Base-by-base conservation (phyloP, 2,329 filamentous ascomycete species). In the Penicillium sp. region DNA sequence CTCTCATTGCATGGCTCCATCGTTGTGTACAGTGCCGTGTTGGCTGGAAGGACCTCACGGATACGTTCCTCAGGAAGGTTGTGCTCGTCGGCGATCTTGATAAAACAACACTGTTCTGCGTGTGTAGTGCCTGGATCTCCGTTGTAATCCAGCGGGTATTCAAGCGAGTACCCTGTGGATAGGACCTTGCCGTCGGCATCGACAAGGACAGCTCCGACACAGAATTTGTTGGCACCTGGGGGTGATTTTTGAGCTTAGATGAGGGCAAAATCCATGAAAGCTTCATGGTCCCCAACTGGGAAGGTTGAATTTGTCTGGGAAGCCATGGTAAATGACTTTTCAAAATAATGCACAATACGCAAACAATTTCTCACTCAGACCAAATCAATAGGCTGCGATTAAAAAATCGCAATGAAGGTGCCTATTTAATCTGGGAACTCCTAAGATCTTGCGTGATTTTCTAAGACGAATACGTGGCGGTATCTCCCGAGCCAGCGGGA, bases 1-100 rank as follows among this genome's bases (percentile, higher is more conserved):
- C 76, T 68, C 57, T 74, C 69, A 50, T 73, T 78, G 62, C 76
- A 79, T 5, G 76, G 74, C 56, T 79, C 77, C 76, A 79, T 78
- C 8, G 76, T 78, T 5, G 76, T 79, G 55, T 79, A 79, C 0
- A 79, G 64, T 1, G 69, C 71, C 0, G 76, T 76, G 49, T 77
- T 74, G 2, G 62, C 20, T 0, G 75, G 74, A 3, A 79, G 64
- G 4, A 76, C 71, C n/a, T 72, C 59, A 10, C 62, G 55, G 5
- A 78, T 70, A 13, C 64, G 60, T 5, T 72, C 68, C 51, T 78
- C 75, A 0, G 68, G 62, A 5, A 78, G 45, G 24, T 65, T 61
- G 45, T 77, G 59, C 35, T 66, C 52, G 16, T 78, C 69, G 24
- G 74, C 74, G 5, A 78, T 66, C 64, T 79, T 79, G 61, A 79